These are phyloP conservation scores for Calonectria multiphialidica DNA, from an alignment of 2,329 filamentous ascomycete species.

Conservation along the genomic window DNA sequence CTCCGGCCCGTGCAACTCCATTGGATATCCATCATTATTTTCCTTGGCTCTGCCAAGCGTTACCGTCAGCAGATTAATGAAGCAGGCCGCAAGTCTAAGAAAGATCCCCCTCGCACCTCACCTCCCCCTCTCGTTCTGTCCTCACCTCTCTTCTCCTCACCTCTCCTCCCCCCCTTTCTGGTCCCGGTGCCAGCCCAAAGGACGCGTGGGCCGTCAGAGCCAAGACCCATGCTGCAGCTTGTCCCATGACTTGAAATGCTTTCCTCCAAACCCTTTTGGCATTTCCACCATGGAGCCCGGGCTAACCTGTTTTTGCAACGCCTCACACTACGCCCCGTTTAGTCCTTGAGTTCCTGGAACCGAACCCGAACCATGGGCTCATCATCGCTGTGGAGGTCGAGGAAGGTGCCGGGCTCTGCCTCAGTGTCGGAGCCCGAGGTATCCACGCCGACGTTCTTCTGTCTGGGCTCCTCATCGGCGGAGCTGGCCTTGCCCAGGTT, in stretches of 20 bases:
- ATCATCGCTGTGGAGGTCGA: background rate
- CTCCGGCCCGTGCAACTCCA: conserved; percentile 1
- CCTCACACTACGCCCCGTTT: background rate
- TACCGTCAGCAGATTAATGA: conserved; percentile 3
- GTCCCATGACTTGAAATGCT: background rate
- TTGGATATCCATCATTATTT: background rate
- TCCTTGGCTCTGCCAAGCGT: background rate
- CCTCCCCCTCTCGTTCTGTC: background rate
- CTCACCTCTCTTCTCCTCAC: background rate
- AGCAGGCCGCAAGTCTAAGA: conserved; percentile 5
- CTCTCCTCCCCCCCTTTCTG: background rate
- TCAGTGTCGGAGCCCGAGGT: conserved; percentile 19
- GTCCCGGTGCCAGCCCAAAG: background rate
- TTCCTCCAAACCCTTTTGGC: background rate
- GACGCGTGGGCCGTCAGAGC: background rate
- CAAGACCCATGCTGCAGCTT: background rate
- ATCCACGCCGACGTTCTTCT: conserved; percentile 33
- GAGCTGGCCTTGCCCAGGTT: conserved; percentile 40
- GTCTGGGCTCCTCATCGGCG: conserved; percentile 26
- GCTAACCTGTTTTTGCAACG: background rate
- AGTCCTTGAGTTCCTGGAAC: conserved; percentile 4
- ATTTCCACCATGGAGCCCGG: background rate
- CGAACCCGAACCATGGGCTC: conserved; percentile 1
- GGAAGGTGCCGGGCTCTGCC: background rate
- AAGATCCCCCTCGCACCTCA: background rate